phyloP scores from a whole-genome alignment of 495 filamentous ascomycete genomes.

The Aspergillus bridgeri region DNA sequence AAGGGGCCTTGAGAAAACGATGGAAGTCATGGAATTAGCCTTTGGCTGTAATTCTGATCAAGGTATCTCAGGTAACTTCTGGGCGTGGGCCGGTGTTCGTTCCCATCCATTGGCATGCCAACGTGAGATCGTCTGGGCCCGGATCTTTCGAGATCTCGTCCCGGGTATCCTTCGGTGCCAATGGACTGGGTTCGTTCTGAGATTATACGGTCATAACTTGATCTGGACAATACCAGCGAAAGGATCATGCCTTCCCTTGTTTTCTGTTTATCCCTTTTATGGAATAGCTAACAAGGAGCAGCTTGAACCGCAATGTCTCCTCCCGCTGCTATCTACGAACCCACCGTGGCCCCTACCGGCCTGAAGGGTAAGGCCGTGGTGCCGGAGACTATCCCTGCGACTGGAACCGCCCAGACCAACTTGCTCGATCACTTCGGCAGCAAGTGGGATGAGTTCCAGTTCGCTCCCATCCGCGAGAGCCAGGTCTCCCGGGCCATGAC shows the following conservation, averaged over 20 bases:
- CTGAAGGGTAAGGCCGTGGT: constrained; percentile 46
- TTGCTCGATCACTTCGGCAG: constrained; percentile 58
- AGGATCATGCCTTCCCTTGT: constrained; percentile 78
- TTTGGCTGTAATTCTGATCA: constrained; percentile 50
- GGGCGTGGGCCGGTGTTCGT: constrained; percentile 70
- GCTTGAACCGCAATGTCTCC: constrained; percentile 68
- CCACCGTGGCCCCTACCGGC: constrained; percentile 39
- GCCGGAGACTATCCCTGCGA: constrained; percentile 36
- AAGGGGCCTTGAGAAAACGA: constrained; percentile 6
- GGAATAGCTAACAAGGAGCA: constrained; percentile 39
- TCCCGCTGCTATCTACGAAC: constrained; percentile 55
- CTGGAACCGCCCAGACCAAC: constrained; percentile 43
- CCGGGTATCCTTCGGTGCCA: constrained; percentile 3
- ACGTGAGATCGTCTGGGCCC: constrained; percentile 1
- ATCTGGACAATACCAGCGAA: constrained; percentile 99
- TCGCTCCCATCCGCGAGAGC: constrained; percentile 82
- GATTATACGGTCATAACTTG: constrained; percentile 96
- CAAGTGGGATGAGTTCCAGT: constrained; percentile 76
- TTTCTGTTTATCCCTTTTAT: constrained; percentile 22
- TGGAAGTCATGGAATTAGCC: constrained; percentile 41
- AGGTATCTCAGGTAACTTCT: constrained; percentile 61
- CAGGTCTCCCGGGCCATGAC: constrained; percentile 92
- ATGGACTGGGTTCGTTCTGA: constrained; percentile 64
- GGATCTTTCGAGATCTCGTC: constrained; percentile 6
- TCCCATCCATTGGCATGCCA: constrained; percentile 25